Conservation (phyloP, 495 filamentous ascomycete genomes). For the Lichina pygmaea region DNA sequence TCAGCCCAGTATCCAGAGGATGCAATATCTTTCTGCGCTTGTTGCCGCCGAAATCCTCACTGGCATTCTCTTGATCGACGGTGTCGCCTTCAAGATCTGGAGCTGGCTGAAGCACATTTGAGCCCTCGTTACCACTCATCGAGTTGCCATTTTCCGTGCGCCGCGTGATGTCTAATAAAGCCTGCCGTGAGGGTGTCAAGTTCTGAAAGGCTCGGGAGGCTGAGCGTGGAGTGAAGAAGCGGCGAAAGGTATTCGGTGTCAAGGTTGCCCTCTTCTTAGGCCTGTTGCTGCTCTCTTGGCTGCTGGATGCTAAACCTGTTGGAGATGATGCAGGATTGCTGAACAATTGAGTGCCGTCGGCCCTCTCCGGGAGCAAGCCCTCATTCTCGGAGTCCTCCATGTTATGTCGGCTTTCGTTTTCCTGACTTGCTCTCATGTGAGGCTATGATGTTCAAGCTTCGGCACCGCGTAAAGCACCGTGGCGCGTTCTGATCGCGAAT, state of each 20-base stretch:
- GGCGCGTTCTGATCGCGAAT: too few relatives aligned
- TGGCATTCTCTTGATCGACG: too few relatives aligned
- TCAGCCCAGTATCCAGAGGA: conserved; percentile 12
- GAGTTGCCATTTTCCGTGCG: conserved; percentile 29
- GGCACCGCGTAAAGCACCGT: too few relatives aligned
- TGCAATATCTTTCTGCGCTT: not conserved
- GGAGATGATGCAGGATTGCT: not conserved
- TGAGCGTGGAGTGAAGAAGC: conserved; percentile 57
- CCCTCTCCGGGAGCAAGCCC: too few relatives aligned
- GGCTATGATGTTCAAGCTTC: too few relatives aligned
- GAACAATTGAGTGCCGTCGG: too few relatives aligned
- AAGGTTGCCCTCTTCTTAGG: conserved; percentile 14
- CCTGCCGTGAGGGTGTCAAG: conserved; percentile 28
- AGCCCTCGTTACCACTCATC: not conserved
- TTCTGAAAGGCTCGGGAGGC: conserved; percentile 15
- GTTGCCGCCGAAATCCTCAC: too few relatives aligned
- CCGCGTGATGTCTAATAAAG: conserved; percentile 42
- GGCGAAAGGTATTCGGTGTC: conserved; percentile 28
- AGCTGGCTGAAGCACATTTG: not conserved
- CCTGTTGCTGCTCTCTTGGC: conserved; percentile 5
- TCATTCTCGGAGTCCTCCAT: too few relatives aligned
- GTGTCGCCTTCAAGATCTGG: too few relatives aligned
- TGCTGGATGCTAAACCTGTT: not conserved
- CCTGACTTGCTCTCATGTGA: too few relatives aligned
- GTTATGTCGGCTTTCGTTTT: too few relatives aligned